Evolutionary conservation across 2,329 filamentous ascomycete genomes (phyloP), one percentile per base, ranked within the genome.

Genomic region (Onygena corvina): DNA sequence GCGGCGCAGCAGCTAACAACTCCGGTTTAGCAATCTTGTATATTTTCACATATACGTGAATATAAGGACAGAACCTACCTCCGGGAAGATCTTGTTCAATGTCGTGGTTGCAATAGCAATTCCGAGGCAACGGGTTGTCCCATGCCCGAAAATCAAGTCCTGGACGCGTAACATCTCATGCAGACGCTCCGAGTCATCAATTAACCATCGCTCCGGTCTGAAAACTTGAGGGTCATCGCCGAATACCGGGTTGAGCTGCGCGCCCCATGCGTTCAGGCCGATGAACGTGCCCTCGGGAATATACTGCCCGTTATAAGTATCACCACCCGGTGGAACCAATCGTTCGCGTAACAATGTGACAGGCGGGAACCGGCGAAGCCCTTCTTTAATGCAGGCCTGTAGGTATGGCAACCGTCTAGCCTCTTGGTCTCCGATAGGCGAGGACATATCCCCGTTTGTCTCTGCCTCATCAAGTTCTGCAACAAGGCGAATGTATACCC

Each of bases 171-270:
- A 44, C 49, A 50, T 50, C 14, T 18, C 12, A 20, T 42, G 46
- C 14, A 50, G 27, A 5, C 16, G 21, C 9, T 12, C 25, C 12
- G 42, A 25, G 30, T 47, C 21, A 3, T 34, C 33, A 27, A 38
- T 45, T 11, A 77, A 55, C 71, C 73, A 76, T 34, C 75, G 64
- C 46, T 73, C 73, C 0, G 75, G 75, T 21, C 67, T 61, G 56
- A 71, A 77, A 0, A 67, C 50, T 29, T 66, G 59, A 2, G 68
- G 65, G 51, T 73, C 55, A 8, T 54, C 20, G 1, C 58, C 58
- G 34, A 54, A 63, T 11, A 61, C 46, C 11, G 52, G 40, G 44
- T 65, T 60, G 27, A 63, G 62, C 48, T 71, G 66, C n/a, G 72
- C 57, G 2, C 64, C 66, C 52, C 69, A 68, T 1, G 68, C 60